Percentiles rank a stretch among this genome's conserved stretches.
phyloP scores from a whole-genome alignment of 108 stramenopile genomes.

The Epipyxis sp. region DNA sequence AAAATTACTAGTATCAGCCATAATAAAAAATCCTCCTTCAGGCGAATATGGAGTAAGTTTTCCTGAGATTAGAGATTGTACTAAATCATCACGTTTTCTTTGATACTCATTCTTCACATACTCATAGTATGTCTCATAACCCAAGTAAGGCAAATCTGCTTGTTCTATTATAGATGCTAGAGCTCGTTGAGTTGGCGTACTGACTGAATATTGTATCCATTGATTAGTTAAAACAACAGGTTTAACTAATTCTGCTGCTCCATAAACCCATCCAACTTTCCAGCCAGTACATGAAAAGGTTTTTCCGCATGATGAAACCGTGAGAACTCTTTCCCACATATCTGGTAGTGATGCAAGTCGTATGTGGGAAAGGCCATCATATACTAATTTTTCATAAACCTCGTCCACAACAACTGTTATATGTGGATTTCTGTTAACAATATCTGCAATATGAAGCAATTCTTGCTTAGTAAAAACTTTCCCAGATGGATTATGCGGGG shows the following conservation, averaged over 20 bases:
- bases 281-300: constrained; percentile 97
- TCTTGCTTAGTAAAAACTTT: constrained; percentile 75
- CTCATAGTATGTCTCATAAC: constrained; percentile 64
- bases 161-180: constrained; percentile 68
- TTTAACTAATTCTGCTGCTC: constrained; percentile 68
- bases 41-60: constrained; percentile 72
- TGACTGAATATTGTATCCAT: constrained; percentile 93
- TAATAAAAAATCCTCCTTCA: constrained; percentile 87
- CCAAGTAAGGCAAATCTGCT: constrained; percentile 80
- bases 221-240: constrained; percentile 70
- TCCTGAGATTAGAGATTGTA: constrained; percentile 58
- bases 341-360: constrained; percentile 73
- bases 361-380: constrained; percentile 72
- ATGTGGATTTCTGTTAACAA: constrained; percentile 64
- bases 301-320: constrained; percentile 94
- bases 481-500: constrained; percentile 93
- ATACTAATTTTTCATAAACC: constrained; percentile 97
- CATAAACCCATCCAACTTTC: constrained; percentile 97
- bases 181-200: constrained; percentile 86
- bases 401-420: constrained; percentile 85
- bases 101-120: constrained; percentile 68
- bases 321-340: constrained; percentile 85
- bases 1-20: constrained; percentile 69
- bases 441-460: constrained; percentile 77
- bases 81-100: constrained; percentile 76